Evolutionary conservation across 2,329 filamentous ascomycete genomes (phyloP).

Genomic region (Xylaria polymorpha): DNA sequence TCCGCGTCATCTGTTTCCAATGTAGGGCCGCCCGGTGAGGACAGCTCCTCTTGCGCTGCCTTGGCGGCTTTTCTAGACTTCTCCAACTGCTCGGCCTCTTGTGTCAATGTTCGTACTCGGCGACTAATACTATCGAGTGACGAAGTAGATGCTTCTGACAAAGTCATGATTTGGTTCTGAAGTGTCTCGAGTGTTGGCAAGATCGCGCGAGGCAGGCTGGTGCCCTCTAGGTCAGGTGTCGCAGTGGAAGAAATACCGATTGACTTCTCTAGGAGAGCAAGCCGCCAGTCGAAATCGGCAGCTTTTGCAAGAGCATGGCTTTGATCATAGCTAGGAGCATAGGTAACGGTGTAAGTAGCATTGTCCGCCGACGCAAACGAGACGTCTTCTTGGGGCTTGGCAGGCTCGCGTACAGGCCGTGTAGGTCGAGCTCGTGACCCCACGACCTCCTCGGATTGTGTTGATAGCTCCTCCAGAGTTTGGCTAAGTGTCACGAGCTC

Average conservation of each 20-base stretch:
- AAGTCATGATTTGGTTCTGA: constrained; percentile 80
- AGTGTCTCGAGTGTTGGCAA: constrained; percentile 84
- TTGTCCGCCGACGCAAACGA: constrained; percentile 44
- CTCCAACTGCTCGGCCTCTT: constrained; percentile 78
- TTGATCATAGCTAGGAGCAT: constrained; percentile 72
- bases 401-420: constrained; percentile 44
- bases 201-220: constrained; percentile 73
- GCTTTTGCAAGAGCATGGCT: constrained; percentile 80
- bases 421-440: constrained; percentile 42
- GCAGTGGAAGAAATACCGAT: constrained; percentile 81
- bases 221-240: constrained; percentile 69
- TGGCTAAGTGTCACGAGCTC: constrained; percentile 76
- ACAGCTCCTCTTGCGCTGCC: constrained; percentile 69
- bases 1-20: constrained; percentile 68
- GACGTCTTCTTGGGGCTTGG: constrained; percentile 38
- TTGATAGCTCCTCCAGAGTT: constrained; percentile 74
- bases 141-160: constrained; percentile 77
- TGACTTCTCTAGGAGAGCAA: constrained; percentile 81
- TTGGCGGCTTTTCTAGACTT: constrained; percentile 73
- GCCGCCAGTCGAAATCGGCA: constrained; percentile 86
- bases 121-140: constrained; percentile 79
- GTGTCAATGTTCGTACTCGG: constrained; percentile 74
- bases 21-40: constrained; percentile 57
- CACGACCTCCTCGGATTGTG: constrained; percentile 45
- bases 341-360: constrained; percentile 72